Evolutionary conservation across 2,329 filamentous ascomycete species (phyloP), one percentile per base, ranked within the genome.

Genomic region (Whalleya microplaca): DNA sequence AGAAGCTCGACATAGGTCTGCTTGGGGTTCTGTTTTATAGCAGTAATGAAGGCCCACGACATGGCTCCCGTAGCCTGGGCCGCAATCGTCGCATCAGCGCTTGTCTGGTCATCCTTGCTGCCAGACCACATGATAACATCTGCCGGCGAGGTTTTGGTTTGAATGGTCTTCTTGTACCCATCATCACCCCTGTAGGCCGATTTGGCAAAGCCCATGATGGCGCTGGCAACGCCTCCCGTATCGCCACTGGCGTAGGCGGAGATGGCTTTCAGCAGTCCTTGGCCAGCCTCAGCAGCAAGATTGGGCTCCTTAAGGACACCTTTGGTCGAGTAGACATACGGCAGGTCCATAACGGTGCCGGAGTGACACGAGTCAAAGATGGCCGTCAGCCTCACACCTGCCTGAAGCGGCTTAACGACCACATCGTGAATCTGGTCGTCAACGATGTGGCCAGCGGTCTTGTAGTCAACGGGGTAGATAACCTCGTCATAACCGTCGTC

Each of bases 121-220:
- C 95, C 95, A 52, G 92, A 96, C 86, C 93, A 95, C 92, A 98
- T 97, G 72, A 98, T 84, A 44, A 99, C 94, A 74, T 98, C 95
- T 44, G 95, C 95, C 1, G 93, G 90, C 46, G 90, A 95, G 10
- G 94, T 97, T 81, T 96, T 97, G 42, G 94, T 97, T 64, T 89
- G 83, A 64, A 93, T 77, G 48, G 92, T 87, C 70, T 88, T 88
- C 76, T 92, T 84, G 73, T 93, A 89, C 6, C 88, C 88, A n/a
- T 92, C 87, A 55, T 95, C 83, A 65, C 94, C 93, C 52, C 79
- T 85, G 16, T 90, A 89, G 10, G 91, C 92, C 74, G 95, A 96
- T 80, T 96, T 97, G 78, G 96, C 87, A 69, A 98, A 86, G 45
- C 88, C 87, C 71, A 94, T 84, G 23, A 95, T 85, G 51, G 89